These are phyloP conservation scores for Suillus spraguei DNA, from an alignment of 768 basidiomycete species.

Conservation along the genomic window DNA sequence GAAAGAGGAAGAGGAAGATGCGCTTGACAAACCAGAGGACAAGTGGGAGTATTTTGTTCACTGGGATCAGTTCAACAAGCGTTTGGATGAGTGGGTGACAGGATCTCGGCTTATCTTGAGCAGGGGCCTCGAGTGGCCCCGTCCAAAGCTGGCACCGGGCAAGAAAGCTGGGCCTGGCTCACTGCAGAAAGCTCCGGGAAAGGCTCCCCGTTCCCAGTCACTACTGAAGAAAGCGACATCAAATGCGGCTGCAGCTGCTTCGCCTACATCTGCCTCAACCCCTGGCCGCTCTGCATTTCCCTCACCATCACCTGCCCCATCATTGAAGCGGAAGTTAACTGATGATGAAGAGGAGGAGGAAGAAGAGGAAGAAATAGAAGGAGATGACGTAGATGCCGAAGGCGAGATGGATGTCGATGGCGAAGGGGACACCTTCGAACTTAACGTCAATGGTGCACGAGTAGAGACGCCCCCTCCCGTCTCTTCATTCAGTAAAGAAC, in stretches of 20 bases:
- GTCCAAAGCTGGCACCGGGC: slow-evolving; percentile 68
- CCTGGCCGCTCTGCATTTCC: slow-evolving; percentile 37
- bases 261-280: slow-evolving; percentile 57
- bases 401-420: slow-evolving; percentile 69
- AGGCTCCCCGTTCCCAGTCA: slow-evolving; percentile 59
- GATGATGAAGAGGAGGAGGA: slow-evolving; percentile 69
- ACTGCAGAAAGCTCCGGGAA: slow-evolving; percentile 57
- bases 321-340: slow-evolving; percentile 68
- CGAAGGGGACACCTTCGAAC: slow-evolving; percentile 72
- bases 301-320: slow-evolving; percentile 61
- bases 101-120: slow-evolving; percentile 83
- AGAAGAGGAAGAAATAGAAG: slow-evolving; percentile 59
- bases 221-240: slow-evolving; percentile 71
- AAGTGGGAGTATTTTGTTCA: slow-evolving; percentile 96
- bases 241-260: slow-evolving; percentile 68
- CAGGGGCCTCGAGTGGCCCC: slow-evolving; percentile 94
- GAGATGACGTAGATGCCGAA: slow-evolving; percentile 43
- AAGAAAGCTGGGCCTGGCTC: slow-evolving; percentile 51
- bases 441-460: slow-evolving; percentile 50
- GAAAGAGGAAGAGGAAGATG: slow-evolving; percentile 52
- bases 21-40: slow-evolving; percentile 63
- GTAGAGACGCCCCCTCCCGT: slow-evolving; percentile 53
- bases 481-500: slow-evolving; percentile 88
- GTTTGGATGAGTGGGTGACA: slow-evolving; percentile 95
- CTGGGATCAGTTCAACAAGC: slow-evolving; percentile 99